Base-by-base conservation (phyloP, 2,329 filamentous ascomycete genomes). In the Nothomitra cinnamomea region DNA sequence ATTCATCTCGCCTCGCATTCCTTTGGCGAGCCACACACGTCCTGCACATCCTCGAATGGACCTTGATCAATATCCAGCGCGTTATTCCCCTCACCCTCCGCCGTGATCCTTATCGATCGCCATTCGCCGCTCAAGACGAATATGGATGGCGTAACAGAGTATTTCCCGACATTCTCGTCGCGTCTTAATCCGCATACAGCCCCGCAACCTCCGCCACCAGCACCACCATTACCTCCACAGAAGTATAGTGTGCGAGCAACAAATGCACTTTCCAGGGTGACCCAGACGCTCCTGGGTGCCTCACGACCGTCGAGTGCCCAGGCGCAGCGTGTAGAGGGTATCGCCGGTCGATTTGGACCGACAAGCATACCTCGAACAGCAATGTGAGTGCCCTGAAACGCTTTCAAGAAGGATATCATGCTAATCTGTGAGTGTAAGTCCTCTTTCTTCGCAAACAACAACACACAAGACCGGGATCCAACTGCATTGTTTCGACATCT, bases 401-500 rank as follows among this genome's bases (percentile, higher is more conserved):
- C 41, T 45, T 5, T 15, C 19, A n/a, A 25, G 40, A 17, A 21
- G 35, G 15, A 24, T 17, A 17, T 13, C 17, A 17, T 24, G 15
- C 35, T 54, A 41, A 52, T 48, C 35, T 35, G 4, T 35, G 25
- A 28, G 41, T 54, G 57, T 54, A 56, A 73, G 70, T 56, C 67
- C 71, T 45, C 69, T 69, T 55, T 69, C 69, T 55, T 74, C 72
- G 42, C 74, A 75, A 60, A 75, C 78, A 59, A 70, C 78, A 55
- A 76, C 72, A 60, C 77, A 82, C 64, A 76, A 74, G 60, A 82
- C 79, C n/a, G 78, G 78, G 47, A 73, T 82, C 53, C 74, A 78
- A 57, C 81, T 83, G 60, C 67, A 75, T 43, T 76, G 79, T 38
- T 68, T 83, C 52, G 78, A 82, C 63, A 76, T 80, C 64, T 82